Conservation (phyloP, 495 filamentous ascomycete genomes). For the Chaetomium fimeti region DNA sequence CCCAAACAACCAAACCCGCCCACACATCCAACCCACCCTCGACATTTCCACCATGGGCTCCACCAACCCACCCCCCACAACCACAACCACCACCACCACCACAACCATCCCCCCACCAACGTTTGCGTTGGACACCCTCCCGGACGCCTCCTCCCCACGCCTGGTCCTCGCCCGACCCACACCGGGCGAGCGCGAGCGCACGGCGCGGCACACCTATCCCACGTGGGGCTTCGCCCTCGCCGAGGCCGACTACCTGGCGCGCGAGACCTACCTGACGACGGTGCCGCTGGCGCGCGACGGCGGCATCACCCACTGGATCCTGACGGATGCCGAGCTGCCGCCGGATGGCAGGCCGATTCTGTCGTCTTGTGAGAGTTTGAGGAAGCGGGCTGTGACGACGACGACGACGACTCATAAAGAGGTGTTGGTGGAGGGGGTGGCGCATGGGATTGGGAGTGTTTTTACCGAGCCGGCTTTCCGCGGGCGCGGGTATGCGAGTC, state of each 20-base stretch:
- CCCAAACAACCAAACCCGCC: background rate
- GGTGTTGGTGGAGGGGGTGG: slow-evolving; percentile 61
- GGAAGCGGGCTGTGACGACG: slow-evolving; percentile 63
- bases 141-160: slow-evolving; percentile 56
- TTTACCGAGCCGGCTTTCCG: slow-evolving; percentile 72
- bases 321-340: slow-evolving; percentile 58
- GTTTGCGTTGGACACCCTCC: slow-evolving; percentile 38
- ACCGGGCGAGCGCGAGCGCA: slow-evolving; percentile 58
- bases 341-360: slow-evolving; percentile 61
- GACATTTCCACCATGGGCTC: slow-evolving; percentile 13
- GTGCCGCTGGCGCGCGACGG: slow-evolving; percentile 68
- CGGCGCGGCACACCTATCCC: slow-evolving; percentile 64
- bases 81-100: background rate
- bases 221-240: slow-evolving; percentile 71
- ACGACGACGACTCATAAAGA: slow-evolving; percentile 5
- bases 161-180: slow-evolving; percentile 70
- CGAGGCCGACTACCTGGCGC: slow-evolving; percentile 67
- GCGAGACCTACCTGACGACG: slow-evolving; percentile 69
- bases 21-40: background rate
- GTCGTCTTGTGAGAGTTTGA: slow-evolving; percentile 77
- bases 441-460: slow-evolving; percentile 82
- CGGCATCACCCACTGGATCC: slow-evolving; percentile 80
- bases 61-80: background rate
- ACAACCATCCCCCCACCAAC: slow-evolving; percentile 5
- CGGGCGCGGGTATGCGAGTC: slow-evolving; percentile 73